Percentiles rank a stretch among this genome's conserved stretches.
Conservation (phyloP, 495 filamentous ascomycete genomes). For the Podospora sp. region DNA sequence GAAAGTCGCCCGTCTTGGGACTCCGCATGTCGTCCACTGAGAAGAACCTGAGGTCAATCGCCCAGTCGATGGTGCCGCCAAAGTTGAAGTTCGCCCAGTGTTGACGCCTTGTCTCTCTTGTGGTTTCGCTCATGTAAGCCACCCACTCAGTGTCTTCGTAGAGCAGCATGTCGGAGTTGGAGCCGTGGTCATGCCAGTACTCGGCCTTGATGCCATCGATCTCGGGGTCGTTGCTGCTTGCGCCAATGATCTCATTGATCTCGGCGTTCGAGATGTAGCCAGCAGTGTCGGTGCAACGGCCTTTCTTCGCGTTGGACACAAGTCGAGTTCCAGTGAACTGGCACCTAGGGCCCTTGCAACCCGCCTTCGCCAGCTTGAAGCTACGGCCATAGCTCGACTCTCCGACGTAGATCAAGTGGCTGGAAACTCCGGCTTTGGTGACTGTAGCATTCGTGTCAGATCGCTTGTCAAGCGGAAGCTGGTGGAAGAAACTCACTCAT, state of each 20-base stretch:
- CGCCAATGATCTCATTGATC: conserved; percentile 26
- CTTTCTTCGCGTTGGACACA: conserved; percentile 27
- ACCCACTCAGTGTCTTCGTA: neutral
- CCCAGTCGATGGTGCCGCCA: neutral
- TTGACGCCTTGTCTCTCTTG: neutral
- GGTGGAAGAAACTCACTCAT: no score
- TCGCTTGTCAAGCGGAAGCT: no score
- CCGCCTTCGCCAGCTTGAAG: conserved; percentile 32
- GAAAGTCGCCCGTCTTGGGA: no score
- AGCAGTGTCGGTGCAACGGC: conserved; percentile 39
- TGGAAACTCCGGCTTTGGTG: conserved; percentile 50
- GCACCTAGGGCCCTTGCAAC: conserved; percentile 12
- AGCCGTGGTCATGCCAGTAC: neutral
- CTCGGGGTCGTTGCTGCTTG: neutral
- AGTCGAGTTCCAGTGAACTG: conserved; percentile 14
- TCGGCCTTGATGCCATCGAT: neutral
- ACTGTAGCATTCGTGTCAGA: conserved; percentile 45
- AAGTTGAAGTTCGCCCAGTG: neutral
- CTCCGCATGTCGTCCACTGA: no score
- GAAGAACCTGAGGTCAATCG: neutral
- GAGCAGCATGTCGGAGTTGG: neutral
- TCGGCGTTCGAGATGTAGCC: conserved; percentile 40
- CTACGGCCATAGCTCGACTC: conserved; percentile 40
- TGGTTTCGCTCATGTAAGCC: neutral
- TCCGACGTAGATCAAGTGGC: conserved; percentile 42